Base-by-base conservation (phyloP, 768 basidiomycete genomes). In the Agaricus bisporus region DNA sequence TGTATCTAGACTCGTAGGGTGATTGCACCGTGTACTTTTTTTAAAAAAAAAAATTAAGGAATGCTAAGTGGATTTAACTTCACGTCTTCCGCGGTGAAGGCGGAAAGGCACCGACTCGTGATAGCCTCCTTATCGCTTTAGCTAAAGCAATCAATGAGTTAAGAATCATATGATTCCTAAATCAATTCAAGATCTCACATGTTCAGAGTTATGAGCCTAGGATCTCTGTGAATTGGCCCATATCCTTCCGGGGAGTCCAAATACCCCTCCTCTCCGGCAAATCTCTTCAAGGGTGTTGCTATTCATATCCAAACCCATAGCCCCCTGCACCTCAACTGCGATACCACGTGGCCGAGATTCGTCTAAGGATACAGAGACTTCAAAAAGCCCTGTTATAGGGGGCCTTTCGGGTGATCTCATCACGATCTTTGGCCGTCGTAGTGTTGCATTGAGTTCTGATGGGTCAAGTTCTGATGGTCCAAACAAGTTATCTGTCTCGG, bases 171-270 rank as follows among this genome's bases (percentile, higher is more conserved):
- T 11, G 32, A 32, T 32, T 8, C 2, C 32, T 11, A 32, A 32
- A 32, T 32, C 5, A 32, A 6, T 32, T 6, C 4, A 3, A 32
- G 32, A 32, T 7, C 11, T 32, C 18, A n/a, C 12, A 22, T 15
- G n/a, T 6, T 35, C 11, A 49, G 35, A 25, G 35, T 39, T 22
- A 48, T 36, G 10, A 18, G 44, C 58, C 60, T 42, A 48, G 5
- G 61, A 51, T 41, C 65, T 60, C 42, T 67, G 64, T 20, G 71
- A 68, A 50, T 69, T 74, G 5, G 73, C 71, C 79, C 80, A 91
- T 29, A 89, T 72, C 54, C 83, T 75, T 17, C 88, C 89, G 38
- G 86, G 73, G 49, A 91, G 63, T 4, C 86, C 81, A 51, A 88
- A 74, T 8, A 78, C 68, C 5, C 89, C 88, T 3, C 89, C 89